A percentile compares a stretch with the other conserved stretches of the same genome.
phyloP scores from a whole-genome alignment of 495 filamentous ascomycete species.

The Podospora conica region DNA sequence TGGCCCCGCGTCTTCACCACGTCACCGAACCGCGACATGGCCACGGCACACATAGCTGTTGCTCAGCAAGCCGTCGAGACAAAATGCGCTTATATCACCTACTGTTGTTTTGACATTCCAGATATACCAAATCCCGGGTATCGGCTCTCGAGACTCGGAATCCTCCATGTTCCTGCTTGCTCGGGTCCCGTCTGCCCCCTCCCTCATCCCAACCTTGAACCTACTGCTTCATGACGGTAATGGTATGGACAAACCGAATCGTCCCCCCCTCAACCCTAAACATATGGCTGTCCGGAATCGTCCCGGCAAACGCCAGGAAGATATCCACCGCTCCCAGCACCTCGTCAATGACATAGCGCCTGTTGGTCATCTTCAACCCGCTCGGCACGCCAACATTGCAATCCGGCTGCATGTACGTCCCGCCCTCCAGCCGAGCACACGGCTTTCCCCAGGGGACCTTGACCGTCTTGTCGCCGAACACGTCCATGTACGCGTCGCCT shows the following conservation, averaged over 20 bases:
- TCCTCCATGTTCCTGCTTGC: too few species aligned
- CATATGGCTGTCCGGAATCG: conserved; percentile 36
- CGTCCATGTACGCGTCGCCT: conserved; percentile 42
- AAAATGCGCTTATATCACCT: too few species aligned
- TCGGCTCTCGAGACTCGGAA: too few species aligned
- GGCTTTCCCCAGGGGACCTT: conserved; percentile 42
- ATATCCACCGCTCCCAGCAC: conserved; percentile 33
- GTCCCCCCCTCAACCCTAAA: conserved; percentile 40
- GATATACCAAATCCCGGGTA: too few species aligned
- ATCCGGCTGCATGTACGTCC: conserved; percentile 34
- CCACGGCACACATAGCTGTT: too few species aligned
- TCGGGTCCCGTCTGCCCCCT: too few species aligned
- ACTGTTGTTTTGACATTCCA: too few species aligned
- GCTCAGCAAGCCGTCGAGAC: too few species aligned
- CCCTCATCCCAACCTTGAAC: not conserved
- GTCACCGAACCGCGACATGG: too few species aligned
- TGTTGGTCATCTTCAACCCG: conserved; percentile 29
- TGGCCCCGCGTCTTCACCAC: too few species aligned
- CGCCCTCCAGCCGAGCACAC: conserved; percentile 44
- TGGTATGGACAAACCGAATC: conserved; percentile 39
- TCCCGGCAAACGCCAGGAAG: conserved; percentile 35
- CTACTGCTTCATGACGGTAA: conserved; percentile 25
- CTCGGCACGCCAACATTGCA: conserved; percentile 37
- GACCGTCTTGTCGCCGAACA: conserved; percentile 36
- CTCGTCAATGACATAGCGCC: conserved; percentile 40